phyloP scores from a whole-genome alignment of 495 filamentous ascomycete species.

The Podospora pseudocomata region DNA sequence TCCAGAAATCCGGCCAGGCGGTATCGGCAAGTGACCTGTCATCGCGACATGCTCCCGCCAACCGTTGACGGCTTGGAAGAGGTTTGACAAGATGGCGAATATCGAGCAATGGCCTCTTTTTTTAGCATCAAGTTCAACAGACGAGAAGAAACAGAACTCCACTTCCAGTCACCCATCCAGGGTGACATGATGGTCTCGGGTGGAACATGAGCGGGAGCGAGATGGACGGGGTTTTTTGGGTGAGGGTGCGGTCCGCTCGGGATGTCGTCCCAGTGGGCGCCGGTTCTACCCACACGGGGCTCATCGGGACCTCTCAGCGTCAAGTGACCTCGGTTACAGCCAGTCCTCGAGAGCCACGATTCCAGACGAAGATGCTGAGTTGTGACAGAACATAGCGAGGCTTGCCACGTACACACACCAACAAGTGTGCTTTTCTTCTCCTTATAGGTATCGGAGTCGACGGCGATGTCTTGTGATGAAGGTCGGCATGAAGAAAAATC shows the following conservation, averaged over 20 bases:
- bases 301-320: background rate
- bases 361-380: background rate
- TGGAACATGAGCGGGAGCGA: background rate
- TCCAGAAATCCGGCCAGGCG: background rate
- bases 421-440: background rate
- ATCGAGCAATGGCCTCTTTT: background rate
- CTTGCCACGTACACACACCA: background rate
- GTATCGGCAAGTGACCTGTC: constrained; percentile 3
- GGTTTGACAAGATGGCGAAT: too few relatives aligned
- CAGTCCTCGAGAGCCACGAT: constrained; percentile 9
- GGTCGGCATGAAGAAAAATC: constrained; percentile 1
- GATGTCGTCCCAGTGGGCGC: constrained; percentile 4
- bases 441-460: background rate
- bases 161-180: background rate
- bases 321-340: constrained; percentile 7
- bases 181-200: background rate
- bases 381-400: background rate
- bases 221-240: constrained; percentile 1
- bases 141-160: background rate
- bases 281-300: background rate
- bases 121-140: background rate
- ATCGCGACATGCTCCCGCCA: background rate
- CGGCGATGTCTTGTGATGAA: background rate
- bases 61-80: background rate
- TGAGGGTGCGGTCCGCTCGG: constrained; percentile 10